Conservation (phyloP, 768 basidiomycete species). For the Leccinum aurantiacum region DNA sequence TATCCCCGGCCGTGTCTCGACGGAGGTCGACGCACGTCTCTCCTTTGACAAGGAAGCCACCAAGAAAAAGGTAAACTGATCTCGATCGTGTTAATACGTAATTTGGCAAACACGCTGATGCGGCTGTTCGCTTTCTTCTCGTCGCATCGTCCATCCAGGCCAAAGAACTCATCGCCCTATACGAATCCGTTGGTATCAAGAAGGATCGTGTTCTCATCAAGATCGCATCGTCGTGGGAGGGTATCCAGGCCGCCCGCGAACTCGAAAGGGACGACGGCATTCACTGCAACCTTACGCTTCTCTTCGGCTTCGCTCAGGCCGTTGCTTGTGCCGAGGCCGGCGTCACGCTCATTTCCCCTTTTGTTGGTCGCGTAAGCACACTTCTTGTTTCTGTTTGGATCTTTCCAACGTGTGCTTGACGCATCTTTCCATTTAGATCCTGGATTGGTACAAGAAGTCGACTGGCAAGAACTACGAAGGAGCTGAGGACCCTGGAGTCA, state of each 20-base stretch:
- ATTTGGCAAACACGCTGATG: slow-evolving; percentile 17
- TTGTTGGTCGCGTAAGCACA: slow-evolving; percentile 87
- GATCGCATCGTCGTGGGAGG: slow-evolving; percentile 99
- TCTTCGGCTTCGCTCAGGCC: slow-evolving; percentile 98
- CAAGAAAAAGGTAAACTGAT: slow-evolving; percentile 69
- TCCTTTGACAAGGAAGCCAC: slow-evolving; percentile 95
- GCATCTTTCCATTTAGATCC: slow-evolving; percentile 56
- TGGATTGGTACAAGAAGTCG: slow-evolving; percentile 98
- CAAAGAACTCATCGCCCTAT: slow-evolving; percentile 87
- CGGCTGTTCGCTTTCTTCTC: slow-evolving; percentile 7
- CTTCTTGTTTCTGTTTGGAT: slow-evolving; percentile 16
- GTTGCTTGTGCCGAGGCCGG: slow-evolving; percentile 98
- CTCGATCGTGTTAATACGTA: slow-evolving; percentile 22
- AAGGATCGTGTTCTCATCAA: slow-evolving; percentile 98
- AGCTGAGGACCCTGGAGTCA: slow-evolving; percentile 93
- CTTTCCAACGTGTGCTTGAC: slow-evolving; percentile 11
- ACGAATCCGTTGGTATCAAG: slow-evolving; percentile 89
- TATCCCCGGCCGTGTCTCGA: slow-evolving; percentile 98
- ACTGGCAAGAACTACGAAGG: slow-evolving; percentile 87
- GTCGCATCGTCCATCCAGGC: slow-evolving; percentile 42
- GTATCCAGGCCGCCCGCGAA: slow-evolving; percentile 97
- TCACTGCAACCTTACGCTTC: slow-evolving; percentile 98
- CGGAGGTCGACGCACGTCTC: slow-evolving; percentile 96
- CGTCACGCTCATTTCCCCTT: slow-evolving; percentile 98
- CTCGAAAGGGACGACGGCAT: slow-evolving; percentile 91